Conservation (phyloP, 306 rosid genomes). For the Alnus rubra region DNA sequence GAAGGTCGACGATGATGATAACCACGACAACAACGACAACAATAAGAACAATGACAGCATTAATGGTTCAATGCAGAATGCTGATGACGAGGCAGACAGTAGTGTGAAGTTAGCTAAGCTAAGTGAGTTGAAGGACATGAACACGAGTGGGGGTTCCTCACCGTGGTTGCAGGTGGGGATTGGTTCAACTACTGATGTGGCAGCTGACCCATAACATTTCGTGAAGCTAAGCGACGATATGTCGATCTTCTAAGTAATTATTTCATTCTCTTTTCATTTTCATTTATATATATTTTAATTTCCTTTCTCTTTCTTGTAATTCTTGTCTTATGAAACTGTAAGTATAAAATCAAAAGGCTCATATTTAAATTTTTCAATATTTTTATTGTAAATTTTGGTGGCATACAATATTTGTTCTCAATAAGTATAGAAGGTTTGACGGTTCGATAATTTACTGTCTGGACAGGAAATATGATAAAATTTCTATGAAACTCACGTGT, state of each 20-base stretch:
- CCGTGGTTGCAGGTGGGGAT: constrained; percentile 96
- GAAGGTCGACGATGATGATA: constrained; percentile 31
- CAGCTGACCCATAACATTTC: constrained; percentile 46
- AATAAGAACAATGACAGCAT: constrained; percentile 22
- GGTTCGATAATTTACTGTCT: too few relatives aligned
- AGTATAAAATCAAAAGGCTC: constrained; percentile 37
- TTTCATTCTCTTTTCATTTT: constrained; percentile 12
- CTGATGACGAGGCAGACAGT: constrained; percentile 75
- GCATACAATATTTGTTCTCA: background rate
- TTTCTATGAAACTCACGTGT: too few relatives aligned
- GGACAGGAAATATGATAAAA: too few relatives aligned
- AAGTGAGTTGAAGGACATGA: constrained; percentile 79
- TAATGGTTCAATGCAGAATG: constrained; percentile 42
- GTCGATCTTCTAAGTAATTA: constrained; percentile 13
- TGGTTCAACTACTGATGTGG: constrained; percentile 69
- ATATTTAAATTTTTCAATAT: constrained; percentile 10
- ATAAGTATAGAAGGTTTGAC: background rate
- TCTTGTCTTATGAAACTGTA: constrained; percentile 41
- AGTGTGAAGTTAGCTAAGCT: constrained; percentile 79
- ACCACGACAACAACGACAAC: constrained; percentile 21
- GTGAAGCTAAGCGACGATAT: constrained; percentile 18
- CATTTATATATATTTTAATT: background rate
- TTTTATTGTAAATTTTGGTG: constrained; percentile 37
- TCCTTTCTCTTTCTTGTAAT: background rate
- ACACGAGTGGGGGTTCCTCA: constrained; percentile 60